These are phyloP conservation scores for Beauveria bassiana DNA, from an alignment of 2,329 filamentous ascomycete genomes.

Conservation along the genomic window DNA sequence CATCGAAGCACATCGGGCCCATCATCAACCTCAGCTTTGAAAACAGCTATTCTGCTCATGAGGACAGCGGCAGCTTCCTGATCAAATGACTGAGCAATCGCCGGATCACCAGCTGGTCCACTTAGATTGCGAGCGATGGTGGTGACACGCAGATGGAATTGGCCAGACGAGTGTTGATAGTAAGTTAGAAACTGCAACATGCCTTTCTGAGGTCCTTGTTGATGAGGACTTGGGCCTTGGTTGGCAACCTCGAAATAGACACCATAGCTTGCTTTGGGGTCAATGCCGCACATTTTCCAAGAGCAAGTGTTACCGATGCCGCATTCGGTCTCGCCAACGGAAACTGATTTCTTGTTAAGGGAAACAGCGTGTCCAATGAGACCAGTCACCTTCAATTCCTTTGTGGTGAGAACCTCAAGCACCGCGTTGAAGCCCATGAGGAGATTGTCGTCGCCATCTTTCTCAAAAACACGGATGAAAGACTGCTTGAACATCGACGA, in stretches of 20 bases:
- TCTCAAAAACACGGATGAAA: conserved; percentile 94
- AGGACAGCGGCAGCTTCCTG: conserved; percentile 95
- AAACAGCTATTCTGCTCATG: conserved; percentile 98
- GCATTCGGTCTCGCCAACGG: conserved; percentile 94
- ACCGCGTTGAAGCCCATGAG: conserved; percentile 98
- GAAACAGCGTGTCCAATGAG: conserved; percentile 95
- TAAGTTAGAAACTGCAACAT: conserved; percentile 99
- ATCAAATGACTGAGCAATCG: conserved; percentile 94
- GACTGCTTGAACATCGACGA: conserved; percentile 99
- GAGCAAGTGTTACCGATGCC: conserved; percentile 98
- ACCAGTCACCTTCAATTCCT: conserved; percentile 96
- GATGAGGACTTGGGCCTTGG: conserved; percentile 80
- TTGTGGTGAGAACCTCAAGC: conserved; percentile 91
- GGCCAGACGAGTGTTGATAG: conserved; percentile 93
- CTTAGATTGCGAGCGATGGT: conserved; percentile 88
- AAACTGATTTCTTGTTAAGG: conserved; percentile 95
- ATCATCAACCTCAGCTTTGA: conserved; percentile 97
- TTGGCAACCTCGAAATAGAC: conserved; percentile 97
- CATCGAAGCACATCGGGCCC: conserved; percentile 96
- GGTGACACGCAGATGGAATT: conserved; percentile 92
- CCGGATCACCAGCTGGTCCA: conserved; percentile 87
- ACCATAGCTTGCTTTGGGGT: conserved; percentile 87
- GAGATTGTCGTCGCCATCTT: conserved; percentile 88
- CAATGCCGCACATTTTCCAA: conserved; percentile 99
- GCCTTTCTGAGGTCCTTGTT: conserved; percentile 80